phyloP scores from a whole-genome alignment of 2,329 filamentous ascomycete species.

The Microsporum audouinii region DNA sequence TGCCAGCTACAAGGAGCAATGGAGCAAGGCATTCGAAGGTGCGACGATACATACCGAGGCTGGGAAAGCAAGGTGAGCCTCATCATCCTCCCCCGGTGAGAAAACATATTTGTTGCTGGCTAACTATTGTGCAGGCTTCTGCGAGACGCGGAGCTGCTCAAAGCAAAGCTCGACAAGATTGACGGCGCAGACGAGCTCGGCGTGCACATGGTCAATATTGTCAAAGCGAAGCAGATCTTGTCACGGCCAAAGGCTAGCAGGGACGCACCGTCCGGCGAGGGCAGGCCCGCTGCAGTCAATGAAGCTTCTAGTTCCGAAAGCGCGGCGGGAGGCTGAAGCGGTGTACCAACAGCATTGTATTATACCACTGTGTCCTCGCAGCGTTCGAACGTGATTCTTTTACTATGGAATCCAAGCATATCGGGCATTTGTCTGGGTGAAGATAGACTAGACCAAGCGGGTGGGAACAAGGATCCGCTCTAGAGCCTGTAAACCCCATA shows the following conservation, averaged over 20 bases:
- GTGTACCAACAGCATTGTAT: too few relatives aligned
- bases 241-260: neutral
- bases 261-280: neutral
- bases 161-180: conserved; percentile 4
- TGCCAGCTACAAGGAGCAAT: conserved; percentile 3
- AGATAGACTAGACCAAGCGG: too few relatives aligned
- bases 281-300: neutral
- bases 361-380: too few relatives aligned
- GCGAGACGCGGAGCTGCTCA: conserved; percentile 2
- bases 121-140: conserved; percentile 4
- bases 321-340: neutral
- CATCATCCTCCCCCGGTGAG: neutral
- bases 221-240: conserved; percentile 1
- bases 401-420: too few relatives aligned
- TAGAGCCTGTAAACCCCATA: too few relatives aligned
- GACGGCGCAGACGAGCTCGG: conserved; percentile 3
- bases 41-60: conserved; percentile 2
- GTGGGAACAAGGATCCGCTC: too few relatives aligned
- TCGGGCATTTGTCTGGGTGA: too few relatives aligned
- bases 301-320: neutral
- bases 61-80: conserved; percentile 3
- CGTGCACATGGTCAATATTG: conserved; percentile 4
- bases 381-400: too few relatives aligned
- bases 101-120: neutral
- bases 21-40: conserved; percentile 5